phyloP scores from a whole-genome alignment of 768 basidiomycete genomes.

The Podaxis mareebaensis region DNA sequence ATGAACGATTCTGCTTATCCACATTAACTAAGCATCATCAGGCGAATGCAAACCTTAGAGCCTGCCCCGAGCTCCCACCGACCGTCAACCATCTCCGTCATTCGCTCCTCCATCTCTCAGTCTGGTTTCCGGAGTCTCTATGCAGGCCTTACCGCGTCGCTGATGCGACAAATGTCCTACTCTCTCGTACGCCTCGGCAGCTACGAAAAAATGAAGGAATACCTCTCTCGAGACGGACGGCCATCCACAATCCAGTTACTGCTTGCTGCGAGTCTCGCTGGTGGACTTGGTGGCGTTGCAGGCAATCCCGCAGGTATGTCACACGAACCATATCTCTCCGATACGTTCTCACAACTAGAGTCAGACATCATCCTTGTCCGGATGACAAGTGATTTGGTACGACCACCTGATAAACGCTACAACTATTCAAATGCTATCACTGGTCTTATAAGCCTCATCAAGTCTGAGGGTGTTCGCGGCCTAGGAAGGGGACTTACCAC shows the following conservation, averaged over 20 bases:
- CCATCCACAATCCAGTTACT: conserved; percentile 59
- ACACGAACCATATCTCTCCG: not conserved
- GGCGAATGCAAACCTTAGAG: conserved; percentile 80
- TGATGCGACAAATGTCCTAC: conserved; percentile 90
- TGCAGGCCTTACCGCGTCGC: conserved; percentile 78
- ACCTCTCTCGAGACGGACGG: conserved; percentile 48
- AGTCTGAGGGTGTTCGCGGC: conserved; percentile 68
- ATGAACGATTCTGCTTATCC: not conserved
- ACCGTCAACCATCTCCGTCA: conserved; percentile 65
- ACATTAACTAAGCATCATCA: conserved; percentile 24
- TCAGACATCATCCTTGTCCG: conserved; percentile 74
- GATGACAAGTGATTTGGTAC: conserved; percentile 86
- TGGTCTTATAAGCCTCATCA: conserved; percentile 66
- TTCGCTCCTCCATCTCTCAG: conserved; percentile 63
- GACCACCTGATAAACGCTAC: conserved; percentile 72
- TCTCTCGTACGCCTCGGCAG: conserved; percentile 81
- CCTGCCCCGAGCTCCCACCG: conserved; percentile 44
- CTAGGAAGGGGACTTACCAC: conserved; percentile 75
- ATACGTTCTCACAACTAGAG: not conserved
- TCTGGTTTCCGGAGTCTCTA: conserved; percentile 77
- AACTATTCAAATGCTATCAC: conserved; percentile 78
- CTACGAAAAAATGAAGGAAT: conserved; percentile 76
- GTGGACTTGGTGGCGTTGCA: conserved; percentile 78
- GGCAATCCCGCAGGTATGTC: conserved; percentile 78
- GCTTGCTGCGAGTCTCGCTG: conserved; percentile 68